These are phyloP conservation scores for Rhizoclosmatium globosum DNA, from an alignment of 192 early-diverging fungal species.

Conservation along the genomic window DNA sequence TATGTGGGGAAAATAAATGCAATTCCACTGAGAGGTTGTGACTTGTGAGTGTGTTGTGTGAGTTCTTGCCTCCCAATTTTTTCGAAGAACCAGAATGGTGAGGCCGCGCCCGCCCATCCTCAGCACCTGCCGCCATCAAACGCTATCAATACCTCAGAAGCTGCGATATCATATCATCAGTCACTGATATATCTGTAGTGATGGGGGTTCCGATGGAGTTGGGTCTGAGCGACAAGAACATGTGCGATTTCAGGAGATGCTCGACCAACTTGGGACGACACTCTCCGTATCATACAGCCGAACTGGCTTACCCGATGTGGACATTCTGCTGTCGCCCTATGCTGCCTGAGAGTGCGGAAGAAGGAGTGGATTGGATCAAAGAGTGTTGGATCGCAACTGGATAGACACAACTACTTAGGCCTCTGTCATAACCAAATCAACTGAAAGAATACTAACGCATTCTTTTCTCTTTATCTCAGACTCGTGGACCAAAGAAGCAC, in stretches of 20 bases:
- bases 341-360: background rate
- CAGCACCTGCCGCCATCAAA: too few relatives aligned
- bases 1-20: background rate
- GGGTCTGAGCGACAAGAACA: too few relatives aligned
- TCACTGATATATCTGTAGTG: too few relatives aligned
- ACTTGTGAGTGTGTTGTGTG: background rate
- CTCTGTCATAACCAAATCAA: background rate
- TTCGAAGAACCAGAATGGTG: background rate
- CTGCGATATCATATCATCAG: too few relatives aligned
- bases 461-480: constrained; percentile 46
- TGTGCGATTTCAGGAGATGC: too few relatives aligned
- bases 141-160: too few relatives aligned
- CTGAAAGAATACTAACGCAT: background rate
- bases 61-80: background rate
- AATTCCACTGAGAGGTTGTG: background rate
- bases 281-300: background rate
- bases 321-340: background rate
- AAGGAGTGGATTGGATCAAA: background rate
- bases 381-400: background rate
- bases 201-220: too few relatives aligned
- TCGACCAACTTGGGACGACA: too few relatives aligned
- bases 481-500: constrained; percentile 99
- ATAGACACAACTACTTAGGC: background rate
- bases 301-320: background rate
- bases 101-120: too few relatives aligned